Evolutionary conservation across 2,329 filamentous ascomycete genomes (phyloP), one percentile per base, ranked within the genome.

Genomic region (Aspergillus fumigatus): DNA sequence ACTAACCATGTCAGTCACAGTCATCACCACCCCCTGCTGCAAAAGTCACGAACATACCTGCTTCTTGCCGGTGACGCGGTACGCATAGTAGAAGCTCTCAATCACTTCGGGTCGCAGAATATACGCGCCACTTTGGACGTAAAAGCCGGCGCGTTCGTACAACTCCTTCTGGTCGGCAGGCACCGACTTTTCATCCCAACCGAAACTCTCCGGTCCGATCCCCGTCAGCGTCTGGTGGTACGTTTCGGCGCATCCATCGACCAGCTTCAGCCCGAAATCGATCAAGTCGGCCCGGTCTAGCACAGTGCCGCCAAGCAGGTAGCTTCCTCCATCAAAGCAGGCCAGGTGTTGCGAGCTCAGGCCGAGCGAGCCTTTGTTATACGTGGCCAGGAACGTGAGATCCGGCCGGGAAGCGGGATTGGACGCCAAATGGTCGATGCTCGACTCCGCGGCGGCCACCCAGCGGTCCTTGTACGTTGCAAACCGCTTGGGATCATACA

Each of bases 1-100:
- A 96, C 75, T 75, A 51, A 7, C 3, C 23, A 17, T 4, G 26
- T 64, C 58, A 69, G 63, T 53, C 11, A 27, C 8, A 1, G 17
- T 17, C 9, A 3, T n/a, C n/a, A n/a, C n/a, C n/a, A 25, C 11
- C 1, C 29, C 14, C 23, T 7, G 0, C 26, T 3, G 7, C 4
- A 29, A 19, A 19, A 3, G 3, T 4, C 14, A 11, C 48, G n/a
- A 26, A 35, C 32, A 14, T 59, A 75, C 74, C 50, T 85, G 88
- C 32, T 76, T 63, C 58, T 93, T 82, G 3, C 88, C 87, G 0
- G 91, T 96, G 0, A 88, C 83, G 51, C 90, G 85, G 77, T 89
- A 95, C 2, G 91, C 89, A 72, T 96, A 94, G 80, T 95, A 96
- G 72, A 87, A 87, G 63, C 85, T 88, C 76, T 96, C 91, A 35